These are phyloP conservation scores for Nevesoporus exiguus DNA, from an alignment of 768 basidiomycete species.

Conservation along the genomic window DNA sequence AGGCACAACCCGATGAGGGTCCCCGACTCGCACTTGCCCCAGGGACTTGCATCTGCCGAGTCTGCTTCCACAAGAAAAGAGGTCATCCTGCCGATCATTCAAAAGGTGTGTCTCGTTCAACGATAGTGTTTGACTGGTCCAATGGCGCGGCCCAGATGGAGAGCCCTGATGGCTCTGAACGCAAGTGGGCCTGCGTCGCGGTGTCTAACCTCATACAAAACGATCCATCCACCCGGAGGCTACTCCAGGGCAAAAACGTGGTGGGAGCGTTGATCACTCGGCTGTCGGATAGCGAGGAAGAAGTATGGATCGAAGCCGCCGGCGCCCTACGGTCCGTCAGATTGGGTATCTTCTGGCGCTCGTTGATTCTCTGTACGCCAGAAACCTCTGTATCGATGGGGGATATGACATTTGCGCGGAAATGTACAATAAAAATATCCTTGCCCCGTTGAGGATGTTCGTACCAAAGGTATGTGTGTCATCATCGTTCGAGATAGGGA, in stretches of 20 bases:
- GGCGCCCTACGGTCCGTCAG: slow-evolving; percentile 75
- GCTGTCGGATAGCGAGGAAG: slow-evolving; percentile 86
- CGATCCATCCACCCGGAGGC: slow-evolving; percentile 84
- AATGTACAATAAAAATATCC: slow-evolving; percentile 95
- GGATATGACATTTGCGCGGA: slow-evolving; percentile 94
- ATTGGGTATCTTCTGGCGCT: neutral
- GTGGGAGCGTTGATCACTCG: slow-evolving; percentile 83
- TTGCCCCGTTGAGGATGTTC: slow-evolving; percentile 71
- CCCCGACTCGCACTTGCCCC: slow-evolving; percentile 86
- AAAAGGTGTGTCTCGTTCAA: slow-evolving; percentile 61
- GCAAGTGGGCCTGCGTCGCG: slow-evolving; percentile 95
- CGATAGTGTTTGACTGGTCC: neutral
- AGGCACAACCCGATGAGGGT: slow-evolving; percentile 93
- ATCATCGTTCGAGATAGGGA: neutral
- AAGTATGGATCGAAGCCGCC: slow-evolving; percentile 85
- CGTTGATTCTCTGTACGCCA: slow-evolving; percentile 31
- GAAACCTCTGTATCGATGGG: slow-evolving; percentile 92
- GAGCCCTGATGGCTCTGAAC: slow-evolving; percentile 70
- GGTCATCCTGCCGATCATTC: slow-evolving; percentile 81
- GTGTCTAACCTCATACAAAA: slow-evolving; percentile 96
- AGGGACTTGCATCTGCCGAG: slow-evolving; percentile 73
- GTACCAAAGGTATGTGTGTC: slow-evolving; percentile 63
- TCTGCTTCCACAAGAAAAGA: slow-evolving; percentile 72
- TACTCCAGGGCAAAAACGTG: slow-evolving; percentile 88
- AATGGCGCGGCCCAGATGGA: slow-evolving; percentile 52